Evolutionary conservation across 176 grass and related monocot species (phyloP), one percentile per base, ranked within the genome.

Genomic region (Oryza rufipogon): DNA sequence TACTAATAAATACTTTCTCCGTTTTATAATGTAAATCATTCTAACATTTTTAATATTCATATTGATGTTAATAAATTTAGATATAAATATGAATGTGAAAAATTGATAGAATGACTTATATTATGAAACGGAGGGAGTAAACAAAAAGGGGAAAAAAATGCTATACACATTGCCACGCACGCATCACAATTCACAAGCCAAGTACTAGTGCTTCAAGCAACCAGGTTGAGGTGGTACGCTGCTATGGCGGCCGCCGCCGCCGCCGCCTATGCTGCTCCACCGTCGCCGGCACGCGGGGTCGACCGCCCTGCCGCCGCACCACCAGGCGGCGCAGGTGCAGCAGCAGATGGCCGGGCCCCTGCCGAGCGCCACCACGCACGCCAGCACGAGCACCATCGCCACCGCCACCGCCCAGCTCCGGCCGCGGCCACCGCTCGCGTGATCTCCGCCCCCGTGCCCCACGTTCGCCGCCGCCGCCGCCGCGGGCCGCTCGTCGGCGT

Each of bases 291-390:
- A 78, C 20, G 22, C 60, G 13, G 60, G 44, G 17, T 5, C 48
- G 41, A 7, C 25, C 11, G 20, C 20, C 19, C 20, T 22, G 22
- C 49, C 58, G 11, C 19, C 46, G 77, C 84, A 80, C 76, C 46
- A 47, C 79, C 71, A 70, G 0, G 87, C 77, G 0, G 77, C 82
- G 22, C 77, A 76, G 12, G 82, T 89, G 77, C 87, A 85, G 78
- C 81, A 93, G 36, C 81, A 85, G 13, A 90, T 81, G 1, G 91
- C 88, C 9, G 88, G 83, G 73, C 71, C 81, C 78, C 68, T 75
- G 5, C 91, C 88, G 15, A 90, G 71, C 41, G 80, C 78, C 78
- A 90, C 88, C 32, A 93, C 76, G 78, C 91, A 93, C 6, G 38
- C 48, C 42, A 93, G 77, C 1, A 68, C 79, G 26, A 93, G 39